Conservation (phyloP, 495 filamentous ascomycete genomes). For the Penicillium steckii region DNA sequence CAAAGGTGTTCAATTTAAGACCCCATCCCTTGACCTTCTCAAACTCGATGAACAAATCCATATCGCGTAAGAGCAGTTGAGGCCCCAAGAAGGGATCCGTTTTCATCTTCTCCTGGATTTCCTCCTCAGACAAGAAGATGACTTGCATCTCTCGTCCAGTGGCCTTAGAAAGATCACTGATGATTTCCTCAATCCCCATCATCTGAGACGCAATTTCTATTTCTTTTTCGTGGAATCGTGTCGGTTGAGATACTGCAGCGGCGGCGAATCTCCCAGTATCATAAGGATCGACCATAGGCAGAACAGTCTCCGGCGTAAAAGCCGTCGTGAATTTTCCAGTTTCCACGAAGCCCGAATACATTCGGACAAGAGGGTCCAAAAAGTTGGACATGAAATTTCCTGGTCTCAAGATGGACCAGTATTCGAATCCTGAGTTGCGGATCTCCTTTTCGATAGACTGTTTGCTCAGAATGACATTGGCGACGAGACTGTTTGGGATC, state of each 20-base stretch:
- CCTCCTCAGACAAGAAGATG: slow-evolving; percentile 37
- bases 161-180: slow-evolving; percentile 27
- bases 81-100: slow-evolving; percentile 28
- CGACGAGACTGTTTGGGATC: slow-evolving; percentile 22
- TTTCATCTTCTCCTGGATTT: slow-evolving; percentile 24
- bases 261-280: slow-evolving; percentile 49
- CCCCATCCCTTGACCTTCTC: slow-evolving; percentile 32
- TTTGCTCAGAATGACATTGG: slow-evolving; percentile 33
- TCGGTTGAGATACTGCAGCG: slow-evolving; percentile 40
- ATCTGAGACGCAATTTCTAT: slow-evolving; percentile 42
- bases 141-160: slow-evolving; percentile 33
- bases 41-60: slow-evolving; percentile 34
- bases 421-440: slow-evolving; percentile 27
- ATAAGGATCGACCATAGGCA: slow-evolving; percentile 43
- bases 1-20: slow-evolving; percentile 33
- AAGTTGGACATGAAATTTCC: slow-evolving; percentile 54
- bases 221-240: slow-evolving; percentile 32
- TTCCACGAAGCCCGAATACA: slow-evolving; percentile 38
- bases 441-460: slow-evolving; percentile 34
- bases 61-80: slow-evolving; percentile 29
- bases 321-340: slow-evolving; percentile 34
- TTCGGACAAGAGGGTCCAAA: slow-evolving; percentile 29
- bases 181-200: slow-evolving; percentile 26
- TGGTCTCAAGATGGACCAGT: slow-evolving; percentile 44
- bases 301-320: slow-evolving; percentile 25